Evolutionary conservation across 176 grass and related monocot genomes (phyloP), one percentile per base, ranked within the genome.

Genomic region (Oryza meridionalis): DNA sequence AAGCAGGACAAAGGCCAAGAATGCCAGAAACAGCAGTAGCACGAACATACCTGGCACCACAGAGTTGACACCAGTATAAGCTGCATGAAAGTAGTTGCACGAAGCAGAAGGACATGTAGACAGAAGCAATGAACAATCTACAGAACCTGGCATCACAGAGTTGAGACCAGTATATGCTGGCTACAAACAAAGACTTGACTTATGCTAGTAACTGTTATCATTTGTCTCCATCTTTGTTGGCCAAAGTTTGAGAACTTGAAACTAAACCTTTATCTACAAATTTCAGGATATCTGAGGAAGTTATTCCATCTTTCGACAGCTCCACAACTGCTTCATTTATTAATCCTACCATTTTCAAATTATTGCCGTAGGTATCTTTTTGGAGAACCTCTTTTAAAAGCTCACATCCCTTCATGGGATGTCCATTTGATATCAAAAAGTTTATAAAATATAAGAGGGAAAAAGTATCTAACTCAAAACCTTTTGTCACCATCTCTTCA

Each of bases 361-460:
- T 84, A 82, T 82, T 65, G 80, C 59, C 72, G 65, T 81, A 61
- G 33, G 72, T 75, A 0, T 81, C 77, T 72, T 88, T 90, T 75
- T 86, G 66, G 67, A 91, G 67, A 81, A 93, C 49, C 67, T 87
- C 87, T 75, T 90, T 90, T 77, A 98, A 88, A 77, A 98, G 79
- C 61, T 93, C 92, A 78, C 85, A 90, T 68, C 92, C 95, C 77
- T 92, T 83, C 32, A 64, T 84, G 40, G 77, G 31, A 68, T 89
- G 38, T 45, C 89, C 85, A 82, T 98, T 82, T 82, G 80, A 84
- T 91, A 93, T 88, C 85, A 98, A 83, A 69, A n/a, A 76, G 72
- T 76, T 90, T 81, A 90, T 88, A 55, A 98, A 84, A 92, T 94
- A 61, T 77, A 98, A 88, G 27, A 69, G 72, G 43, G 91, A 92